Evolutionary conservation across 441 rosid genomes (phyloP).

Genomic region (Flueggea neowawraea): DNA sequence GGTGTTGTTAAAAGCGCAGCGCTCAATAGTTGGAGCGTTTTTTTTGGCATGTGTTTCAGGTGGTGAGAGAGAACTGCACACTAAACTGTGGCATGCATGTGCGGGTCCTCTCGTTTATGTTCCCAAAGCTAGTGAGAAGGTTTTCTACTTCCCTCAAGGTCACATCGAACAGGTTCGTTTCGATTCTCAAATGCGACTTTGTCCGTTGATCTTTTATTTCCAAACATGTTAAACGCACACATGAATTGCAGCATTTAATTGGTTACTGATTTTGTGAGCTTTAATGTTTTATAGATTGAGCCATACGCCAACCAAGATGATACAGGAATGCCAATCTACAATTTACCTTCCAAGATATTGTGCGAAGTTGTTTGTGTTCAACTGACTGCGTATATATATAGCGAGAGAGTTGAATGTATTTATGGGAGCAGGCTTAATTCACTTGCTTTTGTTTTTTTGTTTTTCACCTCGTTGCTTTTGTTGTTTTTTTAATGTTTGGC

Average conservation of each 20-base stretch:
- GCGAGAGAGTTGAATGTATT: too few species aligned
- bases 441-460: too few species aligned
- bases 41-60: neutral
- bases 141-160: slow-evolving; percentile 1
- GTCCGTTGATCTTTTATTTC: neutral
- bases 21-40: too few species aligned
- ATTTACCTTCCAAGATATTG: slow-evolving; percentile 42
- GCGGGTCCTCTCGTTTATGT: slow-evolving; percentile 47
- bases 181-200: slow-evolving; percentile 5
- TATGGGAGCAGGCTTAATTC: too few species aligned
- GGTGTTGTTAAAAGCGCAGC: too few species aligned
- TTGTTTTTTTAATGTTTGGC: neutral
- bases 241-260: too few species aligned
- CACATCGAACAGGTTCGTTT: slow-evolving; percentile 33
- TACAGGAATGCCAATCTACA: slow-evolving; percentile 45
- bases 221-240: too few species aligned
- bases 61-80: slow-evolving; percentile 11
- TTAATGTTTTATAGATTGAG: slow-evolving; percentile 29
- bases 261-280: neutral
- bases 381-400: slow-evolving; percentile 9
- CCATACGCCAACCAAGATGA: slow-evolving; percentile 28
- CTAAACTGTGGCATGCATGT: slow-evolving; percentile 50
- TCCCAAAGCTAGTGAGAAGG: slow-evolving; percentile 39
- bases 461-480: neutral
- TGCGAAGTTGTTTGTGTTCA: slow-evolving; percentile 42